Conservation (phyloP, 805 yeast species). For the Barnettozyma sucrosica region DNA sequence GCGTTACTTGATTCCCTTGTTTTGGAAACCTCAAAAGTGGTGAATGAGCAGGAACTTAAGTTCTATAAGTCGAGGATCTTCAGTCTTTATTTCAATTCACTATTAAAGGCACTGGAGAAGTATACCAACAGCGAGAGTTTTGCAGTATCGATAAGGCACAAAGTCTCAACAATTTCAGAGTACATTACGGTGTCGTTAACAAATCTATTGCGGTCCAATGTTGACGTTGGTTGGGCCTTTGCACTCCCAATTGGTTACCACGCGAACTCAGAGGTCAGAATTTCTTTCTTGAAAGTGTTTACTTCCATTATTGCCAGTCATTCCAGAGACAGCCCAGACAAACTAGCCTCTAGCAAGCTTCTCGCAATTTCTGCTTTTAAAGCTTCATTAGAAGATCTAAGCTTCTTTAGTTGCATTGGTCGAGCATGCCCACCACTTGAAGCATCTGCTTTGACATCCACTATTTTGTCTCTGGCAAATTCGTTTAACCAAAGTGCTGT, state of each 20-base stretch:
- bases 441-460: constrained; percentile 63
- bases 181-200: constrained; percentile 62
- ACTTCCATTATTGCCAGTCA: constrained; percentile 49
- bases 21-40: constrained; percentile 53
- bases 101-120: constrained; percentile 39
- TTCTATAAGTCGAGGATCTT: constrained; percentile 57
- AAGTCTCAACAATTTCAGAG: constrained; percentile 51
- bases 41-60: constrained; percentile 44
- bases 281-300: constrained; percentile 74
- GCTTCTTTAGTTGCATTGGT: constrained; percentile 47
- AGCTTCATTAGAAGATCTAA: constrained; percentile 32
- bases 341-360: constrained; percentile 26
- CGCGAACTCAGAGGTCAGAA: constrained; percentile 54
- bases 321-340: constrained; percentile 15
- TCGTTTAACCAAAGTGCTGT: constrained; percentile 37
- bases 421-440: constrained; percentile 61
- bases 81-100: constrained; percentile 62
- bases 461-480: constrained; percentile 51
- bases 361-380: constrained; percentile 26
- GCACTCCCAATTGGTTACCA: constrained; percentile 79
- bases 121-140: constrained; percentile 30
- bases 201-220: constrained; percentile 64
- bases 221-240: constrained; percentile 68
- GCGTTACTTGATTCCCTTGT: constrained; percentile 49
- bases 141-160: constrained; percentile 41